Conservation (phyloP, 345 rosid species). For the Citrus hindsii region DNA sequence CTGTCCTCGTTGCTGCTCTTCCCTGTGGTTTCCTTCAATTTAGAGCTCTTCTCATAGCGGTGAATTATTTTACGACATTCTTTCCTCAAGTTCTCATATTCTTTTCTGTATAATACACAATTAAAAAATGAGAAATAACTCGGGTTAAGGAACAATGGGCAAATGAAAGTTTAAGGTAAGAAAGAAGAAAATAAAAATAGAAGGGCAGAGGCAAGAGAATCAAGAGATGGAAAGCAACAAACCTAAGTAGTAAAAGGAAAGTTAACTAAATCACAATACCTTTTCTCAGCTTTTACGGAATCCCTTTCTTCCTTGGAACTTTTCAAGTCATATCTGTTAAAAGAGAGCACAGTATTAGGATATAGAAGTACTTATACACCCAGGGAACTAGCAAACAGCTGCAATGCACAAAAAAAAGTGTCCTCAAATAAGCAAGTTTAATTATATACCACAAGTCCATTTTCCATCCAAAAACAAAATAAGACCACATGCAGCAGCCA, state of each 20-base stretch:
- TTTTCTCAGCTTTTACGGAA: constrained; percentile 41
- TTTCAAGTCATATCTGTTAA: constrained; percentile 61
- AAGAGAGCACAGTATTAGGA: background rate
- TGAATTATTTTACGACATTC: constrained; percentile 47
- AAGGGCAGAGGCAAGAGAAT: background rate
- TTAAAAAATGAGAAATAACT: background rate
- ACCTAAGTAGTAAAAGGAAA: background rate
- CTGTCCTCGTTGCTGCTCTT: constrained; percentile 35
- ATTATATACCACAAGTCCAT: background rate
- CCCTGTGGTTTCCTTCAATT: constrained; percentile 38
- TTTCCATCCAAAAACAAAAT: background rate
- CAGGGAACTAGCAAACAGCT: background rate
- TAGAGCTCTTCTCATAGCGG: constrained; percentile 34
- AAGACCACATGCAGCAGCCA: background rate
- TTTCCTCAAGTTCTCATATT: constrained; percentile 61
- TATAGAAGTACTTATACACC: background rate
- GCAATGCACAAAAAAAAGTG: background rate
- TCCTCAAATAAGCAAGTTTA: background rate
- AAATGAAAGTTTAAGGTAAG: background rate
- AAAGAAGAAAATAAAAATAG: background rate
- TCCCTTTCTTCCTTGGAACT: constrained; percentile 75
- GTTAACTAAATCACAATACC: constrained; percentile 33
- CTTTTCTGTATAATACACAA: constrained; percentile 45
- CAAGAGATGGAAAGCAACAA: background rate
- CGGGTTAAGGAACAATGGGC: background rate